Base-by-base conservation (phyloP, 2,329 filamentous ascomycete genomes). In the Sarocladium brachiariae region DNA sequence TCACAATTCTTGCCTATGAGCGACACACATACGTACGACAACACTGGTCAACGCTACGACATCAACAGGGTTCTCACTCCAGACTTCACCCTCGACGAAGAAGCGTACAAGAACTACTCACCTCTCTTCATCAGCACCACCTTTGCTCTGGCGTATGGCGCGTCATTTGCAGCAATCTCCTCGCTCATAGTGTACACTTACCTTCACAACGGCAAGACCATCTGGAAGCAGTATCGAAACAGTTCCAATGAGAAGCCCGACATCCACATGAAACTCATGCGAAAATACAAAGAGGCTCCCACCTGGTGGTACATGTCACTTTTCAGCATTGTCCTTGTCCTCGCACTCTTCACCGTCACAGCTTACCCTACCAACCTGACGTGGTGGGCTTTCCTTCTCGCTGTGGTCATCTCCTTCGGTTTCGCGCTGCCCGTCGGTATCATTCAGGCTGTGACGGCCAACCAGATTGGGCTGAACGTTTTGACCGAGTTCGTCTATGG, bases 401-500 rank as follows among this genome's bases (percentile, higher is more conserved):
- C 84, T 2, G 74, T 89, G 3, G 67, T 75, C 49, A 82, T 89
- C 52, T 78, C 84, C 0, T 77, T 80, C 51, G 65, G 74, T 8
- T 88, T 86, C 62, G 72, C 82, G 8, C 65, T 88, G 11, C 84
- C 84, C 0, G 83, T 83, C 43, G 81, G 81, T 35, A 86, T 88
- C 52, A 80, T 89, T 30, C 77, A 86, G 59, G 86, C 83, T 33
- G 74, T 83, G 4, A 86, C 85, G 3, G 82, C 87, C 59, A 83
- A 84, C 63, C 71, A 87, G 69, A 82, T 88, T 33, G 84, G 83
- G 2, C 70, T 89, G 31, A 89, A 89, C 55, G 84, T 90, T 23
- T 69, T 89, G 54, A 87, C 84, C 1, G 85, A 88, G 66, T 87
- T 89, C 55, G 70, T 90, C 3, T 81, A 82, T 52, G 86, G 86